A percentile compares a stretch with the other conserved stretches of the same genome.
Evolutionary conservation across 106 monocot species (phyloP).

Genomic region (Narthecium ossifragum): DNA sequence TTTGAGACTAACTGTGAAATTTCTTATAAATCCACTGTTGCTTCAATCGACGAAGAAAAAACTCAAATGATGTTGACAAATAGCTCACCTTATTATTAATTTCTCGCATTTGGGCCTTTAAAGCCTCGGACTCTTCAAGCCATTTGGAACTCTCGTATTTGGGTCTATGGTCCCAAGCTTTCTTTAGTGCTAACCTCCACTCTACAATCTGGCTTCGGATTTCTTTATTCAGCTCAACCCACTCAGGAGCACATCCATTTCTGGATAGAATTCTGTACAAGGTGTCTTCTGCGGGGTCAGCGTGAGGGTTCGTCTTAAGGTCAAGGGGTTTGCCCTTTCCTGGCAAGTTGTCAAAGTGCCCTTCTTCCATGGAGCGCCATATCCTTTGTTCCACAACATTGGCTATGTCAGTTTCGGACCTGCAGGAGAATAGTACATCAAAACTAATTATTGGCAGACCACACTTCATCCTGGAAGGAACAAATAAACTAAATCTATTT

Average conservation of each 20-base stretch:
- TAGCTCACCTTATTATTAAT: constrained; percentile 66
- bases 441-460: too few species aligned
- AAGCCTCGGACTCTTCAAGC: constrained; percentile 24
- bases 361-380: constrained; percentile 98
- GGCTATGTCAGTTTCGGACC: constrained; percentile 83
- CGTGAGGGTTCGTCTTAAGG: constrained; percentile 68
- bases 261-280: constrained; percentile 81
- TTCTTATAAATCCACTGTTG: not conserved
- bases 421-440: too few species aligned
- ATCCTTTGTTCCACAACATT: constrained; percentile 90
- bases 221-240: constrained; percentile 97
- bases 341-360: constrained; percentile 89
- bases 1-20: too few species aligned
- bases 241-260: constrained; percentile 94
- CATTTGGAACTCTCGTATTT: constrained; percentile 25
- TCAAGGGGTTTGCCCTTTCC: constrained; percentile 92
- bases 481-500: too few species aligned
- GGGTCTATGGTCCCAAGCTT: constrained; percentile 24
- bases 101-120: constrained; percentile 51
- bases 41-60: not conserved
- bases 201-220: constrained; percentile 43
- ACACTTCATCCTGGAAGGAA: too few species aligned
- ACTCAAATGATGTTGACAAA: not conserved
- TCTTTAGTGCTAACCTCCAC: constrained; percentile 61
- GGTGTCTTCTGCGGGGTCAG: constrained; percentile 87